Evolutionary conservation across 1,284 basidiomycete species (phyloP), one percentile per base, ranked within the genome.

Genomic region (Singerocomus rubriflavus): DNA sequence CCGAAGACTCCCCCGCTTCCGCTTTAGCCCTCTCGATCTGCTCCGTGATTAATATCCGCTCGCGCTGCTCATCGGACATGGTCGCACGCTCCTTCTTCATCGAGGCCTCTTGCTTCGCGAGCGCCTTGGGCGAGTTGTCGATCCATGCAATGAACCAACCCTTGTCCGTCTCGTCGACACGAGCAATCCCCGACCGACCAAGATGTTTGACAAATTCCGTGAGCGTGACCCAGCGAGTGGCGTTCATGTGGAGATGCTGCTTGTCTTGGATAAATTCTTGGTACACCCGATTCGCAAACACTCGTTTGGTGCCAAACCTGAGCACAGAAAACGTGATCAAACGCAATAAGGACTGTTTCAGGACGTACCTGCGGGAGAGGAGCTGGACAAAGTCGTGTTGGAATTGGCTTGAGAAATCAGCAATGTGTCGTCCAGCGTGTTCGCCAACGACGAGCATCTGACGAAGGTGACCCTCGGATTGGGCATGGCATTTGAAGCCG

Each of bases 221-320:
- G 53, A 99, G 79, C 10, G 96, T 97, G 25, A 97, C 91, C 95
- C 97, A 99, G 54, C 92, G 84, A 10, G 97, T 99, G 6, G 95
- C 78, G 71, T 99, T 99, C 97, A 99, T 99, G 74, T 99, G 97
- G 25, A 95, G 76, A 70, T 99, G 97, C 46, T 80, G 71, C 71
- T 96, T 95, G 73, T 98, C 96, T 53, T 91, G 82, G 60, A 99
- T 99, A 72, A 92, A 95, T 70, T 99, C 97, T 71, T 99, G 95
- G 66, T 99, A 99, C 14, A 99, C 96, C 45, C 85, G 86, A 67
- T 99, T 99, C 34, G 93, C 93, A 57, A 85, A 82, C 26, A 97
- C 92, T 44, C 94, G 89, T 67, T 96, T 94, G 1, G 94, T 98
- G 9, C 91, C 90, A 69, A 93, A 95, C 57, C 93, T 91, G 61